These are phyloP conservation scores for Xerocomus nothofagi DNA, from an alignment of 1,284 basidiomycete genomes.

Conservation along the genomic window DNA sequence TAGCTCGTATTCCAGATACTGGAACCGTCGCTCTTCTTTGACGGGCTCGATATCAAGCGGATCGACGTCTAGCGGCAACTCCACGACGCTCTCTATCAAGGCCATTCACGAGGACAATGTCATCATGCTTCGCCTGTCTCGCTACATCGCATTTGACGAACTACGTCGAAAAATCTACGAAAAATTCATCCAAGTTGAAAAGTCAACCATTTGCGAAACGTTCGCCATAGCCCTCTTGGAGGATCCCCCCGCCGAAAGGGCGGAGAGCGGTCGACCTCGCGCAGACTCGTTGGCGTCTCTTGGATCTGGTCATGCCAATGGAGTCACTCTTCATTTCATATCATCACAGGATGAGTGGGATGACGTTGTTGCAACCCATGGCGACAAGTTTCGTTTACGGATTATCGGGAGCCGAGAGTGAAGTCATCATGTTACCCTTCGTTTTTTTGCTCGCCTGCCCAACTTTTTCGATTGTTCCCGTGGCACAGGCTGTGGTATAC, in stretches of 20 bases:
- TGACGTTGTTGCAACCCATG: slow-evolving; percentile 31
- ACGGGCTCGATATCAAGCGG: slow-evolving; percentile 33
- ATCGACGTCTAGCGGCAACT: slow-evolving; percentile 32
- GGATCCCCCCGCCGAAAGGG: slow-evolving; percentile 14
- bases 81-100: slow-evolving; percentile 56
- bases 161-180: slow-evolving; percentile 56
- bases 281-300: slow-evolving; percentile 40
- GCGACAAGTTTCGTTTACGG: slow-evolving; percentile 32
- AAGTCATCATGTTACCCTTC: slow-evolving; percentile 3
- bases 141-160: slow-evolving; percentile 45
- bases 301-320: slow-evolving; percentile 16
- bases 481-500: slow-evolving; percentile 8
- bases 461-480: slow-evolving; percentile 6
- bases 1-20: slow-evolving; percentile 14
- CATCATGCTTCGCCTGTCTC: slow-evolving; percentile 57
- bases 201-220: slow-evolving; percentile 47
- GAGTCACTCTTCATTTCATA: slow-evolving; percentile 36
- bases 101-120: slow-evolving; percentile 60
- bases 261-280: slow-evolving; percentile 29
- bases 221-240: slow-evolving; percentile 56
- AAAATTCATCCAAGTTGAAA: slow-evolving; percentile 63
- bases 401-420: slow-evolving; percentile 34
- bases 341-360: slow-evolving; percentile 44
- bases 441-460: slow-evolving; percentile 10
- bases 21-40: slow-evolving; percentile 26